A percentile compares a stretch with the other conserved stretches of the same genome.
These are phyloP conservation scores for Exobasidium cylindrosporum DNA, from an alignment of 1,284 basidiomycete species.

Conservation along the genomic window DNA sequence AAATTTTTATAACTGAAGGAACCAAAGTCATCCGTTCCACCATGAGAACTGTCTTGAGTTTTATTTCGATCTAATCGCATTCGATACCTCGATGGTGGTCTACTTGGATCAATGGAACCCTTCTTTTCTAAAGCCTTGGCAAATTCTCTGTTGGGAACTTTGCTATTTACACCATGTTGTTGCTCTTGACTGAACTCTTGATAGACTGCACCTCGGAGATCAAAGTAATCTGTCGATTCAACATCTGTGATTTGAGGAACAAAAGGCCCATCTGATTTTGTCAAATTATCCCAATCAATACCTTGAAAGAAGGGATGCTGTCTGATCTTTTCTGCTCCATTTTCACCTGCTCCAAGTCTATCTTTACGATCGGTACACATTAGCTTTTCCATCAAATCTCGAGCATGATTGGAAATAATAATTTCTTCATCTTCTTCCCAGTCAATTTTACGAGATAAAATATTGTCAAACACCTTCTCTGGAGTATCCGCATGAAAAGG, in stretches of 20 bases:
- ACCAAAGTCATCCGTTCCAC: constrained; percentile 76
- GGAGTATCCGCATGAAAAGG: constrained; percentile 97
- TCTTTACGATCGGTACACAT: constrained; percentile 76
- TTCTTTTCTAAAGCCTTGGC: constrained; percentile 33
- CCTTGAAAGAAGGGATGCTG: constrained; percentile 83
- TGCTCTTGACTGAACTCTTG: constrained; percentile 67
- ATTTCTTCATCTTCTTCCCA: constrained; percentile 81
- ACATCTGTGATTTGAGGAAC: constrained; percentile 93
- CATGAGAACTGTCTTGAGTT: constrained; percentile 14
- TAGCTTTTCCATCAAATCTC: constrained; percentile 84
- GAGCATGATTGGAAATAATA: constrained; percentile 81
- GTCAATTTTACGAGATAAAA: constrained; percentile 88
- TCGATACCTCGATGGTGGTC: constrained; percentile 12
- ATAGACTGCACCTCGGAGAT: constrained; percentile 83
- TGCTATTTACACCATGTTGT: background rate
- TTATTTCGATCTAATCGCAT: constrained; percentile 25
- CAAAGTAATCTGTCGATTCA: constrained; percentile 98
- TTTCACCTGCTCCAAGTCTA: constrained; percentile 69
- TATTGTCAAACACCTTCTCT: constrained; percentile 97
- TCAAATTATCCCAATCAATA: constrained; percentile 89
- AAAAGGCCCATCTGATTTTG: constrained; percentile 83
- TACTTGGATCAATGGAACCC: background rate
- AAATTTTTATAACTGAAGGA: constrained; percentile 98
- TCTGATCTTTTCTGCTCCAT: constrained; percentile 90
- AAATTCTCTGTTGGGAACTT: constrained; percentile 17